Evolutionary conservation across 495 filamentous ascomycete species (phyloP).

Genomic region (Echria macrotheca): DNA sequence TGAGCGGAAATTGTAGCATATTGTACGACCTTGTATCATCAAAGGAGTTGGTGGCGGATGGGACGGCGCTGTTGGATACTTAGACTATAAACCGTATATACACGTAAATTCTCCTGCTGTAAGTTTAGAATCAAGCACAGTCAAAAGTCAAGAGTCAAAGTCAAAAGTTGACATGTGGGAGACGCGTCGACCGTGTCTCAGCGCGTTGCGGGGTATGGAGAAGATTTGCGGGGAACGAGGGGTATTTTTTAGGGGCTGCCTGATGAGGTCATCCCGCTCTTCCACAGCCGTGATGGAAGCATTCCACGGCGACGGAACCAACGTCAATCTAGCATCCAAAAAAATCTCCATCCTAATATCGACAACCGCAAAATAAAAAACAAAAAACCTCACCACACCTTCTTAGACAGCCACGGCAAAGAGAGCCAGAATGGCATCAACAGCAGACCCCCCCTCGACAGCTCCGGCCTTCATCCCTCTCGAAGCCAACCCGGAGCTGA

Average conservation of each 20-base stretch:
- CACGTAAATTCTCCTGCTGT: no score
- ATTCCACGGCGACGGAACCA: no score
- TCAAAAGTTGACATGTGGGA: background rate
- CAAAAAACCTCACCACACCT: background rate
- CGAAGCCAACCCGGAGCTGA: constrained; percentile 69
- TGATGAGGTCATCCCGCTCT: constrained; percentile 4
- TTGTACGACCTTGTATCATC: no score
- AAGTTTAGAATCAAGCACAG: no score
- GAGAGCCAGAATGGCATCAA: constrained; percentile 25
- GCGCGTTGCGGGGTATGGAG: constrained; percentile 3
- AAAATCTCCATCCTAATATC: background rate
- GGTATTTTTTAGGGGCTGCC: background rate
- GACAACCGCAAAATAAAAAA: background rate
- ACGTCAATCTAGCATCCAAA: no score
- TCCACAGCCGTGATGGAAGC: no score
- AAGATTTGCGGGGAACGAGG: no score
- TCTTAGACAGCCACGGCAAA: background rate
- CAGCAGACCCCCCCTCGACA: constrained; percentile 26
- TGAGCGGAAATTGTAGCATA: no score
- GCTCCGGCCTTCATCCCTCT: constrained; percentile 45
- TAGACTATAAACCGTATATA: no score
- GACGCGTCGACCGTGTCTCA: background rate
- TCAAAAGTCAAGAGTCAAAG: no score
- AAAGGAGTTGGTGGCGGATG: no score
- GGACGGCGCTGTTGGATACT: no score